Evolutionary conservation across 2,329 filamentous ascomycete genomes (phyloP), one percentile per base, ranked within the genome.

Genomic region (Annulohypoxylon truncatum): DNA sequence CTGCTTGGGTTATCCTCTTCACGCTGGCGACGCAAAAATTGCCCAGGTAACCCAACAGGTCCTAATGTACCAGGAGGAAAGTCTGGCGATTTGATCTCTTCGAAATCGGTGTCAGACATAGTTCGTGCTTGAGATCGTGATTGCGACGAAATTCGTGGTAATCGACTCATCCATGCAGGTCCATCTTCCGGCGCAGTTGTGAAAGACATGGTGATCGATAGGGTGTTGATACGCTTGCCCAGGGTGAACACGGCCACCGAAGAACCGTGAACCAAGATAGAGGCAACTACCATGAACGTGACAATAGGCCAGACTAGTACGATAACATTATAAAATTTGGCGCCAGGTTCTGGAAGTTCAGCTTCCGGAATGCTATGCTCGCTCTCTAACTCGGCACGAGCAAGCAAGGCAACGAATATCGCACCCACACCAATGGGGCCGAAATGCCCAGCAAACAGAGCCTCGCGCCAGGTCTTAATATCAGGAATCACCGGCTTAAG

Each of bases 201-300:
- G 81, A 98, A 99, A 0, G 96, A 97, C 87, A 99, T 92, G 59
- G 96, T 97, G 66, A 99, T 85, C 0, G 93, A 94, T 71, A 99
- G 82, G 0, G 96, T 98, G 81, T 98, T 98, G 86, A 99, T 99
- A 66, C 92, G 94, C 80, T 98, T 99, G 73, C 96, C 96, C 1
- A 99, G 87, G 0, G 96, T 98, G 74, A 99, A 99, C 7, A 99
- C 96, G 4, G 96, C 96, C 72, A 99, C 92, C 0, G 96, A 98
- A n/a, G 96, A 98, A 20, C 96, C 96, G 75, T 99, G 96, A 1
- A 99, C 93, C 35, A 98, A 81, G 73, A 99, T 99, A 10, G 96
- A 99, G 2, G 92, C 87, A 56, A 99, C 92, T 66, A 99, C 95
- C 74, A 99, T 83, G 79, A 99, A 99, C 0, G 93, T 93, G 0